These are phyloP conservation scores for Naganishia cerealis DNA, from an alignment of 1,284 basidiomycete genomes.

Conservation along the genomic window DNA sequence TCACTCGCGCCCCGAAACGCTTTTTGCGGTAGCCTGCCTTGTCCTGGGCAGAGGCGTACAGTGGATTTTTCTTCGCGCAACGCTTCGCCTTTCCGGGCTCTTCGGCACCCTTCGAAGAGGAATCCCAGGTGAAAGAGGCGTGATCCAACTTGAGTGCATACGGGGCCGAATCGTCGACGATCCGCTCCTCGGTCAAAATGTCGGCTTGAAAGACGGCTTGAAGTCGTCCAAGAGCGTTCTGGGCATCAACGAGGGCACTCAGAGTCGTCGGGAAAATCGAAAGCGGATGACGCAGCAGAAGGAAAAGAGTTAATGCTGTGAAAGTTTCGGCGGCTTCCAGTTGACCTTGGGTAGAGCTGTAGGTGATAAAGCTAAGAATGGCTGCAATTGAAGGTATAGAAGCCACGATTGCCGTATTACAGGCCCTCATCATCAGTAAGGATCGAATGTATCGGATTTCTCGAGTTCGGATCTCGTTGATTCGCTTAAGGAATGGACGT, in stretches of 20 bases:
- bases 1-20: conserved; percentile 2
- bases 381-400: conserved; percentile 66
- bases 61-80: conserved; percentile 31
- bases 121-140: too few relatives aligned
- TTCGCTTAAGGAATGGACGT: conserved; percentile 65
- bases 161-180: conserved; percentile 57
- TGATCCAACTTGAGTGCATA: conserved; percentile 66
- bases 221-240: conserved; percentile 68
- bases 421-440: conserved; percentile 71
- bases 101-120: conserved; percentile 60
- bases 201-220: conserved; percentile 76
- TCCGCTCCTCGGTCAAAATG: conserved; percentile 60
- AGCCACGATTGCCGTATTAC: conserved; percentile 59
- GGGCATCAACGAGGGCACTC: conserved; percentile 60
- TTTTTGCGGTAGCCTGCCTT: conserved; percentile 34
- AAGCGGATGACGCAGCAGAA: conserved; percentile 58
- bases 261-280: conserved; percentile 51
- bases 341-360: conserved; percentile 64
- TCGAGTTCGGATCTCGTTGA: conserved; percentile 68
- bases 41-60: conserved; percentile 18
- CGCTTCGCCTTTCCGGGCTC: conserved; percentile 53
- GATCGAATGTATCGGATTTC: conserved; percentile 78
- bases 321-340: conserved; percentile 72
- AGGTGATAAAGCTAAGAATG: conserved; percentile 74
- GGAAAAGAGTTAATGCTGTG: conserved; percentile 71